These are phyloP conservation scores for Emergomyces africanus DNA, from an alignment of 2,329 filamentous ascomycete species.

Conservation along the genomic window DNA sequence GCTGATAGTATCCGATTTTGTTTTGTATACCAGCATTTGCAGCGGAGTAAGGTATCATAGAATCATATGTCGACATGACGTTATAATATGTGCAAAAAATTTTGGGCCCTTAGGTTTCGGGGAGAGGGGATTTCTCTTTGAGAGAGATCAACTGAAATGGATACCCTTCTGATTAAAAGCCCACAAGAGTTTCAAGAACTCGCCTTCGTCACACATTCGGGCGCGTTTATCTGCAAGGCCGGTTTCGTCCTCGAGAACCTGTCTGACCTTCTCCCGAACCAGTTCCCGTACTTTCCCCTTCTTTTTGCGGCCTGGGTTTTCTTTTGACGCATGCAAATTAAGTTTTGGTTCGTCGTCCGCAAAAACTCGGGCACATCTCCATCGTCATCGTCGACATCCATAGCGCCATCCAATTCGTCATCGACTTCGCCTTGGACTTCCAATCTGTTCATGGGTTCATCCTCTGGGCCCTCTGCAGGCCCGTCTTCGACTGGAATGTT, in stretches of 20 bases:
- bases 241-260: constrained; percentile 70
- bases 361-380: constrained; percentile 79
- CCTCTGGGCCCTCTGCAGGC: constrained; percentile 22
- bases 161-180: constrained; percentile 88
- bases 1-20: constrained; percentile 2
- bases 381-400: constrained; percentile 36
- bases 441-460: constrained; percentile 25
- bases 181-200: constrained; percentile 70
- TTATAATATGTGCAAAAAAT: neutral
- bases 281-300: constrained; percentile 70
- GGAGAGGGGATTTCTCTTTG: too few relatives aligned
- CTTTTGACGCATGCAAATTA: constrained; percentile 35
- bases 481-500: constrained; percentile 65
- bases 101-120: neutral
- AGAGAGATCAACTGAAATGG: constrained; percentile 57
- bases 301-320: constrained; percentile 49
- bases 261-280: constrained; percentile 75
- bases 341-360: constrained; percentile 43
- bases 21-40: neutral
- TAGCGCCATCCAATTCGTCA: constrained; percentile 40
- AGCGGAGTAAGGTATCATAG: neutral
- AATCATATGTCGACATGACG: neutral
- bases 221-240: constrained; percentile 68
- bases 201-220: constrained; percentile 80
- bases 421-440: constrained; percentile 23